Evolutionary conservation across 2,329 filamentous ascomycete species (phyloP).

Genomic region (Fusarium nurragi): DNA sequence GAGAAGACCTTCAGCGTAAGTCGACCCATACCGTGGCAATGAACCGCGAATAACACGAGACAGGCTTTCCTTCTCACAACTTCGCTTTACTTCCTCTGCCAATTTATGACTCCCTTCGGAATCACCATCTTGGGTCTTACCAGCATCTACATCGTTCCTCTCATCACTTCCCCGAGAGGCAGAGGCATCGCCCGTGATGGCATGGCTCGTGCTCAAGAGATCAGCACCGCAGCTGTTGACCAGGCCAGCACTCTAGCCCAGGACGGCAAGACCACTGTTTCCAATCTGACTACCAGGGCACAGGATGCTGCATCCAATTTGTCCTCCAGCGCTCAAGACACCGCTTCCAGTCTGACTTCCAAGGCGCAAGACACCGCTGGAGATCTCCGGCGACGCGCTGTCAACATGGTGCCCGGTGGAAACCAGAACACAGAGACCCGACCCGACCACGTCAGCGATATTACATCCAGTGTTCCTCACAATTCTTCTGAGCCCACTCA

Average conservation of each 20-base stretch:
- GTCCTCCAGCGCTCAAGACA: constrained; percentile 22
- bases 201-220: constrained; percentile 19
- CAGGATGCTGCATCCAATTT: constrained; percentile 12
- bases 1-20: constrained; percentile 31
- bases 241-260: constrained; percentile 22
- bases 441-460: not conserved
- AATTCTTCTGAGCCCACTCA: not conserved
- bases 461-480: constrained; percentile 7
- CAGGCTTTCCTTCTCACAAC: constrained; percentile 20
- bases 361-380: constrained; percentile 16
- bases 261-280: constrained; percentile 17
- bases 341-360: not conserved
- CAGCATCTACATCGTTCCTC: constrained; percentile 25
- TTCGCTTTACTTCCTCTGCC: constrained; percentile 18
- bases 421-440: not conserved
- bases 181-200: constrained; percentile 19
- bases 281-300: constrained; percentile 24
- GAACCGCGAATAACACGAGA: not conserved
- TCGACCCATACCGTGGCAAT: accelerated
- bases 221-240: constrained; percentile 17
- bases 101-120: constrained; percentile 31
- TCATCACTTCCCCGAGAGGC: constrained; percentile 22
- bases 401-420: constrained; percentile 13
- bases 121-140: constrained; percentile 23
- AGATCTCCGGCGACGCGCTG: constrained; percentile 7